Evolutionary conservation across 2,329 filamentous ascomycete genomes (phyloP), one percentile per base, ranked within the genome.

Genomic region (Apiospora phragmitis): DNA sequence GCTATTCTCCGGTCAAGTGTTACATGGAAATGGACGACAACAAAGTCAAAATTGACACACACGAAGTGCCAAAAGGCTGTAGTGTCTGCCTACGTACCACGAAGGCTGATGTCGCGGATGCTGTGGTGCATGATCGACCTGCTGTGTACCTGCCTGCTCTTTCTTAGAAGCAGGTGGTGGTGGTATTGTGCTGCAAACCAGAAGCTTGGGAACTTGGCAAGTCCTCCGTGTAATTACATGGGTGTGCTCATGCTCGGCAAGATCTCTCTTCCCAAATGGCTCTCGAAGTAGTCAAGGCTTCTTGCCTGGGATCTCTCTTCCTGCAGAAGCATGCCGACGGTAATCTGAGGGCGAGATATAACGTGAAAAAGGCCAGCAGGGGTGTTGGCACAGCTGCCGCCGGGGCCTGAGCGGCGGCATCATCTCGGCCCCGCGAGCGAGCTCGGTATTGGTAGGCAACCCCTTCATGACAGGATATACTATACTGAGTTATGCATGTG

Each of bases 1-100:
- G 38, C 55, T 62, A 38, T 62, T 62, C 55, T 38, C 55, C 55
- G 55, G 55, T 62, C 55, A 35, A 38, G 29, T 62, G 55, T 62
- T 62, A 62, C 55, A 62, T 12, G 55, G 5, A 62, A 38, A 6
- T 62, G 32, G 12, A 7, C 2, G 55, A 38, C 55, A n/a, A n/a
- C 32, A 62, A 38, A 62, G 32, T 62, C 55, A 38, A 62, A 38
- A 62, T 62, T 8, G 18, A 29, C 55, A n/a, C 18, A 38, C 55
- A 62, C 8, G 29, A 38, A 21, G 55, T n/a, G 29, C 32, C n/a
- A 62, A n/a, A 38, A 62, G 32, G 32, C 55, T 38, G 8, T 62
- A 38, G 55, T 59, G 51, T 38, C 29, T 38, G 21, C 32, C 32
- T 12, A 0, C 51, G 51, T 59, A 59, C 29, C 51, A 59, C 51